Base-by-base conservation (phyloP, 257 asterid genomes). In the Jasminum sambac region DNA sequence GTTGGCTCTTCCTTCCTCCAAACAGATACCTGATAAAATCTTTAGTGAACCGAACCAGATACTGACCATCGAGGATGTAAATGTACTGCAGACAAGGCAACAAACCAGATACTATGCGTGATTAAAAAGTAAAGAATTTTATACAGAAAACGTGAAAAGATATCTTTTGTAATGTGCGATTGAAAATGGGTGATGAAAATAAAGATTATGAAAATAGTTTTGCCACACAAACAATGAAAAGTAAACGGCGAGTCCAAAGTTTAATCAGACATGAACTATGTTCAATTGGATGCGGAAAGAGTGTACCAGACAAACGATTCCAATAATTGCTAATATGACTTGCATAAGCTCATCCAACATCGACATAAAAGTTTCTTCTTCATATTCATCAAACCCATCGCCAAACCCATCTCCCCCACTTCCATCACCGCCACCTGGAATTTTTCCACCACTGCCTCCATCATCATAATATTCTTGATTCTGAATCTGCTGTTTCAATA, bases 401-500 rank as follows among this genome's bases (percentile, higher is more conserved):
- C 83, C 81, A 0, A 37, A 85, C 63, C 86, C 81, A 10, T 46
- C 87, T 0, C 83, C 81, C 0, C 79, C 82, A 5, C 80, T 83
- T 7, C 80, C 81, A 1, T 88, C 83, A 0, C 91, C 85, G 7
- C 90, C 88, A 19, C 84, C 81, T 63, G 84, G 83, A 52, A 70
- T 74, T 67, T 73, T 76, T 25, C 89, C 89, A 24, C 86, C 83
- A 64, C 77, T 60, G 44, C 86, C 92, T 70, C 94, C 91, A 71
- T 69, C 97, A 48, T 77, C 91, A 43, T 12, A 67, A 77, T 73
- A 92, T 65, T 92, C 96, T 76, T 86, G 84, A 71, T 88, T 88
- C 84, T 85, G 70, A 43, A 88, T 85, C 78, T 89, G 98, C 85
- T 89, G 91, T 79, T 78, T 87, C 79, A 89, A 70, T 10, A 88